A percentile compares a stretch with the other conserved stretches of the same genome.
Evolutionary conservation across 805 yeast genomes (phyloP).

Genomic region (Kodamaea kakaduensis): DNA sequence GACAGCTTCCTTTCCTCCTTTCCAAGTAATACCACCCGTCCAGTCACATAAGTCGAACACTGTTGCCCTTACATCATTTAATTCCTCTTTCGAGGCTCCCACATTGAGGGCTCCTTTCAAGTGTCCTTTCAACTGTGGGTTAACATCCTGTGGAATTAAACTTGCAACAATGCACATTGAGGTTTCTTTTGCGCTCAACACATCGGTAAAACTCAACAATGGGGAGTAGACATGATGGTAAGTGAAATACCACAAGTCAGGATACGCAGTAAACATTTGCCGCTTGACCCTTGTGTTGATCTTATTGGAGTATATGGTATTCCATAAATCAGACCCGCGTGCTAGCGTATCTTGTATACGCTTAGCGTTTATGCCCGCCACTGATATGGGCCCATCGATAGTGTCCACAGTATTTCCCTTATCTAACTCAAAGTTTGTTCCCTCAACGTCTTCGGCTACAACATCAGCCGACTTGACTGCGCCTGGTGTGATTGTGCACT

Average conservation of each 20-base stretch:
- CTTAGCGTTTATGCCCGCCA: slow-evolving; percentile 26
- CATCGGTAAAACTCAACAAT: slow-evolving; percentile 61
- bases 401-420: slow-evolving; percentile 19
- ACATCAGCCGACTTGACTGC: slow-evolving; percentile 34
- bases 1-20: slow-evolving; percentile 51
- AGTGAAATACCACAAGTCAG: slow-evolving; percentile 77
- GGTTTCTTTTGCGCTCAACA: slow-evolving; percentile 65
- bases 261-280: slow-evolving; percentile 73
- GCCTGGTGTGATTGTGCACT: slow-evolving; percentile 28
- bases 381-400: slow-evolving; percentile 40
- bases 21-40: slow-evolving; percentile 57
- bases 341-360: slow-evolving; percentile 23
- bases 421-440: slow-evolving; percentile 32
- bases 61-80: slow-evolving; percentile 56
- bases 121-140: slow-evolving; percentile 90
- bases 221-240: slow-evolving; percentile 74
- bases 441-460: slow-evolving; percentile 37
- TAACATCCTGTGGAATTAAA: slow-evolving; percentile 87
- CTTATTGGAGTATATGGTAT: slow-evolving; percentile 64
- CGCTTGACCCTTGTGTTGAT: slow-evolving; percentile 61
- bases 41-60: slow-evolving; percentile 64
- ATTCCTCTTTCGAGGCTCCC: slow-evolving; percentile 65
- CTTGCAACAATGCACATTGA: slow-evolving; percentile 74
- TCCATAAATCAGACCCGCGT: slow-evolving; percentile 69
- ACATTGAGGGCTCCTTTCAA: slow-evolving; percentile 78